phyloP scores from a whole-genome alignment of 1,284 basidiomycete species.

The Tetrapyrgos nigripes region DNA sequence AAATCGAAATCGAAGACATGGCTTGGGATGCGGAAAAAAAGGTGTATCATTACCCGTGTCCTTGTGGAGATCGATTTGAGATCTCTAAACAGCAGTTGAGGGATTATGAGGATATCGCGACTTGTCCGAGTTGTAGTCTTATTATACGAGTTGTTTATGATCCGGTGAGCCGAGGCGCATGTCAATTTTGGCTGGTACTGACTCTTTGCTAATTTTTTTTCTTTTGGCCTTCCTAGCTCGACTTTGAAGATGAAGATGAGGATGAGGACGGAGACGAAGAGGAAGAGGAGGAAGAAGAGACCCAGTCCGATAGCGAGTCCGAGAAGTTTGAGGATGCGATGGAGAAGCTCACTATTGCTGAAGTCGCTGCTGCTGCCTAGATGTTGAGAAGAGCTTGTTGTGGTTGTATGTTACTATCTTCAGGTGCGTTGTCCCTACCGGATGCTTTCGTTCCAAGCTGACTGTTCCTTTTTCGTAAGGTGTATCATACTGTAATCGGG shows the following conservation, averaged over 20 bases:
- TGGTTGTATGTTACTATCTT: too few relatives aligned
- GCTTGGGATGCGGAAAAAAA: conserved; percentile 85
- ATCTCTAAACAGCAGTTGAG: conserved; percentile 89
- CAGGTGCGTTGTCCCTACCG: not conserved
- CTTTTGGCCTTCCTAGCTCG: conserved; percentile 51
- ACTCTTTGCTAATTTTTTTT: not conserved
- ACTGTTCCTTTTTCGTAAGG: too few relatives aligned
- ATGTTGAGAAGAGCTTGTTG: too few relatives aligned
- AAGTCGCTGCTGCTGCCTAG: conserved; percentile 17
- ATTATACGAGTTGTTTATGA: conserved; percentile 95
- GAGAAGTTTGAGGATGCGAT: conserved; percentile 68
- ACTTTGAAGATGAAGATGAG: conserved; percentile 74
- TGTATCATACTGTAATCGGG: too few relatives aligned
- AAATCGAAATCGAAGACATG: conserved; percentile 97
- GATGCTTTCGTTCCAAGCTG: not conserved
- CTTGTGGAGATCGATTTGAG: conserved; percentile 98
- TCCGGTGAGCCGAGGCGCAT: conserved; percentile 61
- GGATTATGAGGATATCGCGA: conserved; percentile 94
- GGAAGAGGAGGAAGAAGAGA: conserved; percentile 49
- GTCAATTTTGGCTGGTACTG: conserved; percentile 9
- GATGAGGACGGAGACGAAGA: conserved; percentile 48
- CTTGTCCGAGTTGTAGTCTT: conserved; percentile 95
- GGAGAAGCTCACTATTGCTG: conserved; percentile 60
- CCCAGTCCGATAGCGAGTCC: conserved; percentile 49
- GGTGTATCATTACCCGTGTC: conserved; percentile 96